Base-by-base conservation (phyloP, 2,329 filamentous ascomycete genomes). In the Beauveria asiatica region DNA sequence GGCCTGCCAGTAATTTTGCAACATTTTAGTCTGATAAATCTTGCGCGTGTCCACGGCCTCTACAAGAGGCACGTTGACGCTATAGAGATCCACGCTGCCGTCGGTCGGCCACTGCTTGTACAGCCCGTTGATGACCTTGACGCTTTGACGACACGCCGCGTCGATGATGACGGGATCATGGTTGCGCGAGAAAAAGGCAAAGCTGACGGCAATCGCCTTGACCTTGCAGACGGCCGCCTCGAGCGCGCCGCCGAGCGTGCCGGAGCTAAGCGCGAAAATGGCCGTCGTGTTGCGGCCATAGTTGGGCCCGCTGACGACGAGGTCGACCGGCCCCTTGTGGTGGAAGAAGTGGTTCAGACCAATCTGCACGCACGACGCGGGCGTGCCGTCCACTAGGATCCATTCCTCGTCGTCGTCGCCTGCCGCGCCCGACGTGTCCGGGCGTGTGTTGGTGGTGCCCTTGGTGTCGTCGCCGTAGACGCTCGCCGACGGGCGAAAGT, bases 1-100 rank as follows among this genome's bases (percentile, higher is more conserved):
- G n/a, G 82, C 80, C 21, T 78, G 79, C 94, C 94, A 99, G 69
- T 88, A 86, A 72, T 97, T 99, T 75, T 96, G 90, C 68, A 97
- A 76, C 81, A 97, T 88, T 63, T 84, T 78, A 2, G 94, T 93
- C 76, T 86, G 96, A n/a, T 94, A 68, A 4, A 92, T 85, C 74
- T 89, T 91, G 58, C 82, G 80, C 19, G 76, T 71, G 65, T 87
- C 87, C 1, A 97, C 84, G 7, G 85, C 87, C 62, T 89, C 86
- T 16, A 94, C 81, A 11, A 97, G 78, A 21, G 94, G 93, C 9
- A 97, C 88, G 70, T 97, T 97, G 66, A 97, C 86, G 52, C 83
- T 89, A 73, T 96, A 97, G n/a, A 97, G 75, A 69, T 96, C 90
- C 5, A 90, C 86, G 62, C 80, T 81, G 37, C 78, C 73, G 56